These are phyloP conservation scores for Calocybe cyanea DNA, from an alignment of 768 basidiomycete species.

Conservation along the genomic window DNA sequence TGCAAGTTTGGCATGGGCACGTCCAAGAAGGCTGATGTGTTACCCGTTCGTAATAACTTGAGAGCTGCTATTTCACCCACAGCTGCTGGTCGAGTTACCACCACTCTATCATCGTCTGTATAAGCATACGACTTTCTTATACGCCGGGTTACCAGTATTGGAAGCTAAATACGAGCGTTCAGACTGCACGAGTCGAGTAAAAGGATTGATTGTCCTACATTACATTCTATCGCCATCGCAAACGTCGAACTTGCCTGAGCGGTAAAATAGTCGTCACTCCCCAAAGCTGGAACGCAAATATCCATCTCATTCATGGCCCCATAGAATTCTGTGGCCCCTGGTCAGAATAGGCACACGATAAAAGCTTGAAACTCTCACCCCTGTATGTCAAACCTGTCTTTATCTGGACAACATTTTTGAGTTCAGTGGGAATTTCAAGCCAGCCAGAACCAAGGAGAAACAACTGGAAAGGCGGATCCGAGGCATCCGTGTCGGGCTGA, in stretches of 20 bases:
- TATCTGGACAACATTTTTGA: slow-evolving; percentile 34
- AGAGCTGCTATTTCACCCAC: slow-evolving; percentile 36
- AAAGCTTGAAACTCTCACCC: slow-evolving; percentile 7
- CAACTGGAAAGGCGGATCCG: slow-evolving; percentile 29
- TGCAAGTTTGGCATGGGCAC: slow-evolving; percentile 12
- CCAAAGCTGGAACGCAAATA: slow-evolving; percentile 39
- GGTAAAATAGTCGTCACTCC: slow-evolving; percentile 29
- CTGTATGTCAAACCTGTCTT: slow-evolving; percentile 30
- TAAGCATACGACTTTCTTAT: slow-evolving; percentile 34
- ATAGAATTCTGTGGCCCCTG: slow-evolving; percentile 25
- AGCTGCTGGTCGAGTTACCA: slow-evolving; percentile 35
- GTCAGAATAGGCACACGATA: not conserved
- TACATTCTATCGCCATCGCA: slow-evolving; percentile 34
- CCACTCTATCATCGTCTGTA: slow-evolving; percentile 30
- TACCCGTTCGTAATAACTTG: slow-evolving; percentile 31
- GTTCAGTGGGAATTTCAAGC: slow-evolving; percentile 29
- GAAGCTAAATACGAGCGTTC: slow-evolving; percentile 21
- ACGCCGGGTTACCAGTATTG: slow-evolving; percentile 37
- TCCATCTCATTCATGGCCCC: slow-evolving; percentile 33
- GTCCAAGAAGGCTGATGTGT: slow-evolving; percentile 20
- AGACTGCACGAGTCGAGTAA: not conserved
- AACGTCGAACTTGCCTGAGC: slow-evolving; percentile 38
- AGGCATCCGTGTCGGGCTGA: slow-evolving; percentile 18
- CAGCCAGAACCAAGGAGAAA: slow-evolving; percentile 30
- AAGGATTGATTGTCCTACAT: slow-evolving; percentile 23